Evolutionary conservation across 768 basidiomycete genomes (phyloP).

Genomic region (Leccinum obscurum): DNA sequence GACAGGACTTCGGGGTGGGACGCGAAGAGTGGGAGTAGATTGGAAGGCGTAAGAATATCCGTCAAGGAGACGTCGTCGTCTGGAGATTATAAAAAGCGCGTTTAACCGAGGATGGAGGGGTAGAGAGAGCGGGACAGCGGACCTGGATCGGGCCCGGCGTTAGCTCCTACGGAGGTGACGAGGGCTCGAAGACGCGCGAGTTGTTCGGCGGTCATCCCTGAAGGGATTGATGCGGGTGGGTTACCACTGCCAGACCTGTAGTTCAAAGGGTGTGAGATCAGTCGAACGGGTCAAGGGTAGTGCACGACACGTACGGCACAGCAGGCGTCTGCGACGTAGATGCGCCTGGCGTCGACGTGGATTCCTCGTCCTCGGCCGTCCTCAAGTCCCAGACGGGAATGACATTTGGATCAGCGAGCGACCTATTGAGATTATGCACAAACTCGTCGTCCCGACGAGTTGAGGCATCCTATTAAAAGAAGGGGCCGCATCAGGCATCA

Average conservation of each 20-base stretch:
- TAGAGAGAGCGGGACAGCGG: background rate
- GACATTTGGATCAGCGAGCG: constrained; percentile 66
- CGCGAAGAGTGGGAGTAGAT: constrained; percentile 69
- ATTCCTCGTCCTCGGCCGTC: constrained; percentile 41
- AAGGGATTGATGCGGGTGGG: constrained; percentile 6
- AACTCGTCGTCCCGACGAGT: constrained; percentile 70
- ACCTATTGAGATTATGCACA: constrained; percentile 65
- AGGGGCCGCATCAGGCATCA: background rate
- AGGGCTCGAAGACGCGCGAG: constrained; percentile 61
- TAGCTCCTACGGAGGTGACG: constrained; percentile 45
- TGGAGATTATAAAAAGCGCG: constrained; percentile 8
- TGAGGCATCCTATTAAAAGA: constrained; percentile 57
- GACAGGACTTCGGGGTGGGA: constrained; percentile 68
- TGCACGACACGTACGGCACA: constrained; percentile 22
- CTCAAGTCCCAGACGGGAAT: constrained; percentile 57
- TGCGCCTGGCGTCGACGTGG: constrained; percentile 41
- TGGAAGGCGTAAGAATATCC: constrained; percentile 74
- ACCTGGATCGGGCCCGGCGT: constrained; percentile 22
- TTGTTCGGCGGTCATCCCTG: constrained; percentile 56
- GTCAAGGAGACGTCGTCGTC: constrained; percentile 60
- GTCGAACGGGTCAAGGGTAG: background rate
- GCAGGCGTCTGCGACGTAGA: constrained; percentile 38
- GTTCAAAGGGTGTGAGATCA: background rate
- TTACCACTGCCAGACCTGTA: constrained; percentile 14
- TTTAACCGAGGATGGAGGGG: background rate